Evolutionary conservation across 192 early-diverging fungal species (phyloP).

Genomic region (Rhizophagus clarus): DNA sequence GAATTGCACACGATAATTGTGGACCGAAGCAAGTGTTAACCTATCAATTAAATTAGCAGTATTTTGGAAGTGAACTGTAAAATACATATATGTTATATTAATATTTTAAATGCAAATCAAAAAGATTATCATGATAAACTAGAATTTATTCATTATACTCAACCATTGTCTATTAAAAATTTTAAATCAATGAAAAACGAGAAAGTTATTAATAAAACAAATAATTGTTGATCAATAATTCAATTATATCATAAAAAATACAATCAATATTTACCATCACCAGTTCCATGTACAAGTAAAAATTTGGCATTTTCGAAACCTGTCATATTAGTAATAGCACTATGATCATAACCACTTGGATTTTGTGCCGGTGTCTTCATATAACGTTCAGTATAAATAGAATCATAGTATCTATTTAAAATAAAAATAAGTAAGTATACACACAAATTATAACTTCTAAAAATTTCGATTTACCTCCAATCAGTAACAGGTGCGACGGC

Average conservation of each 20-base stretch:
- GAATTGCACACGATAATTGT: slow-evolving; percentile 82
- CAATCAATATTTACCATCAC: slow-evolving; percentile 62
- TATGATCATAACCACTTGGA: slow-evolving; percentile 73
- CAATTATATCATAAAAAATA: slow-evolving; percentile 1
- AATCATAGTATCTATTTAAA: slow-evolving; percentile 62
- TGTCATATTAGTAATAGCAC: slow-evolving; percentile 75
- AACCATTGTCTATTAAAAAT: no score
- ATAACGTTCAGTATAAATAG: slow-evolving; percentile 95
- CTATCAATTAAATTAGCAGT: slow-evolving; percentile 74
- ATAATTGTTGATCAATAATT: no score
- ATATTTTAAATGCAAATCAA: not conserved
- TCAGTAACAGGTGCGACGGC: slow-evolving; percentile 96
- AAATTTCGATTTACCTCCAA: slow-evolving; percentile 63
- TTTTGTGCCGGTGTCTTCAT: slow-evolving; percentile 89
- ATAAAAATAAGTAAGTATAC: not conserved
- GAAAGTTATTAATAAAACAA: no score
- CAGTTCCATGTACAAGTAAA: slow-evolving; percentile 89
- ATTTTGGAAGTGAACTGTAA: slow-evolving; percentile 90
- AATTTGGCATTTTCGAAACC: slow-evolving; percentile 80
- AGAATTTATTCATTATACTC: no score
- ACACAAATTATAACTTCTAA: not conserved
- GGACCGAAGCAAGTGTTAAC: slow-evolving; percentile 72
- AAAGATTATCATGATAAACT: no score
- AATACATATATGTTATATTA: slow-evolving; percentile 7
- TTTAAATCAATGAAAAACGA: no score